These are phyloP conservation scores for Entophlyctis luteolus DNA, from an alignment of 192 early-diverging fungal species.

Conservation along the genomic window DNA sequence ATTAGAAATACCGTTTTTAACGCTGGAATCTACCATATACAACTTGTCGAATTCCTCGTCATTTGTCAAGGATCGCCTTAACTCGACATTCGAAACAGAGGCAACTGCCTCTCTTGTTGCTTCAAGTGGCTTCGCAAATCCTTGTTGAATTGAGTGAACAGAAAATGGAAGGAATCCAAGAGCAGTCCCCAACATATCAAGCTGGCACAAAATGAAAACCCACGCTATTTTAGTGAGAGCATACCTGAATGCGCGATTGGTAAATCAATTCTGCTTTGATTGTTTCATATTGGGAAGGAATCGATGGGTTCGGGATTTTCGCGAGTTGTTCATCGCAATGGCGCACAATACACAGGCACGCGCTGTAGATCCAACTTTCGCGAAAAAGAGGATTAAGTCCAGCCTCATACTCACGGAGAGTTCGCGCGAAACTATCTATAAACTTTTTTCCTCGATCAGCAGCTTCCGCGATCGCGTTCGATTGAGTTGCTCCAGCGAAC, in stretches of 20 bases:
- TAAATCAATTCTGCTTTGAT: slow-evolving; percentile 73
- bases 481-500: slow-evolving; percentile 43
- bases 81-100: slow-evolving; percentile 63
- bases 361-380: slow-evolving; percentile 77
- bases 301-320: slow-evolving; percentile 28
- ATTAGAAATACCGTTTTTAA: not conserved
- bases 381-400: slow-evolving; percentile 57
- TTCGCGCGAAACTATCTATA: slow-evolving; percentile 65
- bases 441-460: slow-evolving; percentile 70
- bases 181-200: slow-evolving; percentile 69
- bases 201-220: slow-evolving; percentile 38
- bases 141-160: slow-evolving; percentile 17
- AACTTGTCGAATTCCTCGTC: slow-evolving; percentile 66
- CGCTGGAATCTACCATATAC: slow-evolving; percentile 58
- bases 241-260: slow-evolving; percentile 72
- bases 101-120: slow-evolving; percentile 16
- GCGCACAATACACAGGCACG: slow-evolving; percentile 69
- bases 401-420: slow-evolving; percentile 67
- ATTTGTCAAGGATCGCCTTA: slow-evolving; percentile 56
- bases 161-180: slow-evolving; percentile 50
- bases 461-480: slow-evolving; percentile 60
- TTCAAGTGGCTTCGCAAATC: not conserved
- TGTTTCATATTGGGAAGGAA: slow-evolving; percentile 60
- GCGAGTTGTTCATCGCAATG: slow-evolving; percentile 71
- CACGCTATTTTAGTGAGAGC: not conserved